phyloP scores from a whole-genome alignment of 495 filamentous ascomycete species.

The Hypoxylon fuscum region DNA sequence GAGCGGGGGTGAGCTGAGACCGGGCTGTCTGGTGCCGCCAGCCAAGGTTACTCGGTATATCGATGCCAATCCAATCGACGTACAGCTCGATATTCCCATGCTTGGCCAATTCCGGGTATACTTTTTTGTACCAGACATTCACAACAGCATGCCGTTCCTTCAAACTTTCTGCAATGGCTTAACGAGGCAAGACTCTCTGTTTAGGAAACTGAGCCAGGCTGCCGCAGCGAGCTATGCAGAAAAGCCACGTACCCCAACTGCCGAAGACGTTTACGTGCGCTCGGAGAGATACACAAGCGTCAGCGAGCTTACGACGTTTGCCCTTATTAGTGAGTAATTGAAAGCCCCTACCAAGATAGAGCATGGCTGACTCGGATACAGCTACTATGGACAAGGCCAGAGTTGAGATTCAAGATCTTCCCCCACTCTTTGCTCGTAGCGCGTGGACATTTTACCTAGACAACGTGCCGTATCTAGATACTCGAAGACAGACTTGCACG shows the following conservation, averaged over 20 bases:
- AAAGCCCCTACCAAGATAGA: neutral
- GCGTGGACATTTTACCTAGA: conserved; percentile 77
- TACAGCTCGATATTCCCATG: conserved; percentile 77
- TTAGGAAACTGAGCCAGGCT: conserved; percentile 58
- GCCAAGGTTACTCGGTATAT: conserved; percentile 72
- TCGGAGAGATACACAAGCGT: conserved; percentile 68
- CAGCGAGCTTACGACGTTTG: conserved; percentile 68
- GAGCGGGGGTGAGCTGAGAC: conserved; percentile 56
- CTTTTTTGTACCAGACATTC: conserved; percentile 67
- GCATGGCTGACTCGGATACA: conserved; percentile 35
- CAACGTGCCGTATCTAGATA: conserved; percentile 59
- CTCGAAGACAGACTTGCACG: conserved; percentile 59
- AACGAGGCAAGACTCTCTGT: conserved; percentile 50
- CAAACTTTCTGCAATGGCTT: conserved; percentile 59
- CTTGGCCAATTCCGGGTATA: conserved; percentile 75
- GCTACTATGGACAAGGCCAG: conserved; percentile 64
- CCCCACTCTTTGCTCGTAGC: conserved; percentile 62
- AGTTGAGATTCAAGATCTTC: conserved; percentile 70
- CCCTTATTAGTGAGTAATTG: conserved; percentile 56
- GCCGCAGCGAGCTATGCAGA: conserved; percentile 63
- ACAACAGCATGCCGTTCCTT: conserved; percentile 62
- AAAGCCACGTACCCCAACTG: conserved; percentile 56
- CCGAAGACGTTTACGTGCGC: conserved; percentile 66
- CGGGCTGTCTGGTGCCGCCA: conserved; percentile 69
- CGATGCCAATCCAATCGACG: conserved; percentile 74